phyloP scores from a whole-genome alignment of 257 asterid species.

The Solanum tarapatanum region DNA sequence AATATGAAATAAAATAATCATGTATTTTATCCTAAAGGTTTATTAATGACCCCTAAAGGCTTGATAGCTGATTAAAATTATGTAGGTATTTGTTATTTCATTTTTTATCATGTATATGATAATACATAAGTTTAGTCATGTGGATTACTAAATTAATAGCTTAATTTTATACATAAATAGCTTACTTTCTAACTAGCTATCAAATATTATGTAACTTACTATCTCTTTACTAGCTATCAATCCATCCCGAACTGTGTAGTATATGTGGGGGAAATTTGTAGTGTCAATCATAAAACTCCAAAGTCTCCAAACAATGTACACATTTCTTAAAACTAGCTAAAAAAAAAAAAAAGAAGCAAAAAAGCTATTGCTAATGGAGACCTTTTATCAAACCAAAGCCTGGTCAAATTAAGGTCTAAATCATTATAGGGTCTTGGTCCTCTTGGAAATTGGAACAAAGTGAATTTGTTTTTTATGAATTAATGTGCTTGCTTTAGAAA shows the following conservation, averaged over 20 bases:
- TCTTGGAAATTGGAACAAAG: constrained; percentile 17
- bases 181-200: neutral
- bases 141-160: neutral
- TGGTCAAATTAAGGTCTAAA: neutral
- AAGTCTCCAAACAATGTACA: neutral
- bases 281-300: neutral
- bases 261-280: neutral
- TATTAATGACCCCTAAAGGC: neutral
- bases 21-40: neutral
- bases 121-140: neutral
- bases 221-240: neutral
- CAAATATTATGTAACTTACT: neutral
- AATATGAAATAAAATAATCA: neutral
- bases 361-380: neutral
- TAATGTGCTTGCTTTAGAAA: constrained; percentile 15
- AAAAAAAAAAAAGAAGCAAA: neutral
- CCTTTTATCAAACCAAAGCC: neutral
- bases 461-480: constrained; percentile 22
- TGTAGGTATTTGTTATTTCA: neutral
- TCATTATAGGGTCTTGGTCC: neutral
- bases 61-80: fast-evolving
- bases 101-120: neutral
- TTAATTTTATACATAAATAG: neutral
- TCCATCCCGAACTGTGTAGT: neutral
- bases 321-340: neutral